phyloP scores from a whole-genome alignment of 2,329 filamentous ascomycete genomes.

The Tolypocladium tundrense region DNA sequence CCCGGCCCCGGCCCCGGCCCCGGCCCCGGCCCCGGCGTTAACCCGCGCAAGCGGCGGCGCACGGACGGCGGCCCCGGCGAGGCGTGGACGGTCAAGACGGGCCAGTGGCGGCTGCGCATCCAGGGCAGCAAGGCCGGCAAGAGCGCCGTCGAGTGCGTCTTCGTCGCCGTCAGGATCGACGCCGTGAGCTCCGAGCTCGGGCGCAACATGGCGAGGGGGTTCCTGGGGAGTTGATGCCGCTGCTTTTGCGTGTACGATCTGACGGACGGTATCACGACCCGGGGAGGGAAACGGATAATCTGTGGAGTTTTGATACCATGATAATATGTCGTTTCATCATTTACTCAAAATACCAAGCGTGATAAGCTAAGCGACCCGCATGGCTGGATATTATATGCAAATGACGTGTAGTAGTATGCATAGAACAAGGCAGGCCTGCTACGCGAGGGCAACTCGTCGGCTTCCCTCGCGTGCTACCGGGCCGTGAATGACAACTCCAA shows the following conservation, averaged over 20 bases:
- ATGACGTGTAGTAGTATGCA: background rate
- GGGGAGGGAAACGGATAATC: background rate
- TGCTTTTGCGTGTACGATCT: background rate
- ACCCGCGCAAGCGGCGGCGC: slow-evolving; percentile 36
- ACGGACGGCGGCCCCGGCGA: slow-evolving; percentile 23
- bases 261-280: background rate
- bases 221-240: slow-evolving; percentile 33
- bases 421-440: background rate
- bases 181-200: slow-evolving; percentile 55
- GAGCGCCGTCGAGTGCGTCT: slow-evolving; percentile 55
- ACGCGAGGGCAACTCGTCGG: background rate
- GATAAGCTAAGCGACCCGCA: background rate
- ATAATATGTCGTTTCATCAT: background rate
- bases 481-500: background rate
- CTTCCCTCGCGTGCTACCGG: background rate
- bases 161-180: slow-evolving; percentile 69
- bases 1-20: slow-evolving; percentile 4
- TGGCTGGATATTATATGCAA: background rate
- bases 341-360: background rate
- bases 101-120: slow-evolving; percentile 64
- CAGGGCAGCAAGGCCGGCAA: slow-evolving; percentile 40
- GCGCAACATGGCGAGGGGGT: slow-evolving; percentile 55
- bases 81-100: slow-evolving; percentile 55
- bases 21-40: slow-evolving; percentile 9
- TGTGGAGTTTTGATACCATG: background rate